Percentiles rank a stretch among this genome's conserved stretches.
Conservation (phyloP, 1,139 yeast genomes). For the Yamadazyma spencermartinsiae region DNA sequence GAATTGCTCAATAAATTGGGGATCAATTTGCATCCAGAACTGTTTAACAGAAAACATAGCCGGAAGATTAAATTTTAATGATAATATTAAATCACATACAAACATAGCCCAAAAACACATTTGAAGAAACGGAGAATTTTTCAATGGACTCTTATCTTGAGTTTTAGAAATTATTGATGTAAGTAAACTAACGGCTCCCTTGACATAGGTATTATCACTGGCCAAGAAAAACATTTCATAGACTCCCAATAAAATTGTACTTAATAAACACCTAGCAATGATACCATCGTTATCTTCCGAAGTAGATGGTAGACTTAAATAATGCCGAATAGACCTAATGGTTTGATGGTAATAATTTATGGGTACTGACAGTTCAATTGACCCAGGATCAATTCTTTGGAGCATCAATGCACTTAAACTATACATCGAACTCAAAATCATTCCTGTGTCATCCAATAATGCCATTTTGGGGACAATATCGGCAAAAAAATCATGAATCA, state of each 20-base stretch:
- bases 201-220: conserved; percentile 35
- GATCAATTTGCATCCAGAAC: conserved; percentile 36
- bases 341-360: conserved; percentile 39
- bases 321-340: conserved; percentile 30
- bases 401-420: conserved; percentile 37
- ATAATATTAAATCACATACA: conserved; percentile 35
- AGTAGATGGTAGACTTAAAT: conserved; percentile 24
- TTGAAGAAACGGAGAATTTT: conserved; percentile 30
- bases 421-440: conserved; percentile 35
- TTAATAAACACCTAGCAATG: conserved; percentile 36
- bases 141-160: conserved; percentile 20
- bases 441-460: conserved; percentile 37
- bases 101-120: conserved; percentile 40
- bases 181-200: conserved; percentile 36
- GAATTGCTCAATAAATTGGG: conserved; percentile 27
- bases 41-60: conserved; percentile 30
- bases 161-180: conserved; percentile 26
- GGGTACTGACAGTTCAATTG: conserved; percentile 31
- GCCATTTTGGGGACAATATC: conserved; percentile 38
- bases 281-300: conserved; percentile 28
- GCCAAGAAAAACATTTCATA: conserved; percentile 42
- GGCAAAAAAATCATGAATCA: conserved; percentile 30
- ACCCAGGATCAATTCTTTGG: conserved; percentile 29
- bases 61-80: conserved; percentile 33
- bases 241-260: conserved; percentile 38